Evolutionary conservation across 257 asterid genomes (phyloP), one percentile per base, ranked within the genome.

Genomic region (Petrea volubilis): DNA sequence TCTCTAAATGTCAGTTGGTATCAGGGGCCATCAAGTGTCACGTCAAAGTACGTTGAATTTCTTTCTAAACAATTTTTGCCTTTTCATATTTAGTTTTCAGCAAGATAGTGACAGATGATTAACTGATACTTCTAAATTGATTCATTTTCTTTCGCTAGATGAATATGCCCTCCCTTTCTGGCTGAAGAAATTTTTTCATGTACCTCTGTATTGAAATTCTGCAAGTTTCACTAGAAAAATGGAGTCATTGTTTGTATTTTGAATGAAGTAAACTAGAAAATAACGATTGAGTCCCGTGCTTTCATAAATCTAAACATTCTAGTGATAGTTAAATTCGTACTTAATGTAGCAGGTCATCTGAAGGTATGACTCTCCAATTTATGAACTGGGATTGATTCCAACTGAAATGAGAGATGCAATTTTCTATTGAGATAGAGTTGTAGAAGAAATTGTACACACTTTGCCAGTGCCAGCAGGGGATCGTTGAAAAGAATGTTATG

Each of bases 1-100:
- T 81, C 86, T 72, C 83, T 94, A 69, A 94, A 94, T 76, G 90
- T 72, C 62, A 90, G 96, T 74, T 94, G 99, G 99, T 84, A 94
- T 70, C 81, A 70, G 56, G 95, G 93, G 56, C 81, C 92, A 55
- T 77, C 88, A 73, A 82, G 87, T 69, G 79, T 84, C 52, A 86
- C 86, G 25, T 58, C 83, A 57, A 94, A 89, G 99, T 94, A 85
- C 63, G 96, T 61, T 63, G 55, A 40, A 11, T 77, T 82, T 78
- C 67, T 27, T 75, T 62, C 28, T 33, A 46, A 41, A 6, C 57
- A 41, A 15, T 27, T 66, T 67, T 44, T 33, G 31, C 25, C 31
- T 53, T 64, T 20, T 47, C 40, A 24, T 75, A 46, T 51, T 59
- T 59, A 47, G 55, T 49, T 60, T 67, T 50, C 36, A 21, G 73